Evolutionary conservation across 1,284 basidiomycete species (phyloP), one percentile per base, ranked within the genome.

Genomic region (Bjerkandera adusta): DNA sequence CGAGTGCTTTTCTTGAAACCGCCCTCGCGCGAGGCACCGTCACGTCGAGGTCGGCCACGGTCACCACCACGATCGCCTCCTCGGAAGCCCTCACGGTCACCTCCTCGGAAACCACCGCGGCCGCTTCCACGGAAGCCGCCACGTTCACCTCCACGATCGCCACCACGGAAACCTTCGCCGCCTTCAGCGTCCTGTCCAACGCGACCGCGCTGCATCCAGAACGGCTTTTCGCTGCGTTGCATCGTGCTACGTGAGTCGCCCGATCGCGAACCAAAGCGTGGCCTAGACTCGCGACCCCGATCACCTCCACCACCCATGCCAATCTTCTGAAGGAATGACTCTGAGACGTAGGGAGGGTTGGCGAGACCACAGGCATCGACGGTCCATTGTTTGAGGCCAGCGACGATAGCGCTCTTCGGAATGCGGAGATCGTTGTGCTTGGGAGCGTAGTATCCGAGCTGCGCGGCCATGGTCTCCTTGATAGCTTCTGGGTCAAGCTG

Each of bases 371-470:
- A 71, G 4, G 72, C 76, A 30, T 73, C 71, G 13, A 61, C 70
- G 0, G 83, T 64, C 92, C 91, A 95, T 27, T 72, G 67, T 62
- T 83, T 79, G 47, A 84, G 66, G 6, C 83, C 86, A 27, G 81
- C 69, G 16, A 87, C 53, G 41, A 92, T 65, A n/a, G 69, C 71
- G 3, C 60, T 53, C 48, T 70, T 73, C 40, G 64, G 58, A 2
- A 75, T 58, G 20, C 81, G 72, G 41, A 92, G 57, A 21, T 83
- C 72, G 5, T 61, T 61, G 0, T 68, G 48, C 57, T 81, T 81
- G 40, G 72, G 63, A 38, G 82, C 54, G 67, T 94, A 95, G 71
- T 83, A 95, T 0, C 92, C 92, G 11, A 94, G 65, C 44, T 89
- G 62, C 6, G 86, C 83, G 20, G 76, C 70, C 60, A 91, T 85